Conservation (phyloP, 2,329 filamentous ascomycete genomes). For the Didymella arachidicola region DNA sequence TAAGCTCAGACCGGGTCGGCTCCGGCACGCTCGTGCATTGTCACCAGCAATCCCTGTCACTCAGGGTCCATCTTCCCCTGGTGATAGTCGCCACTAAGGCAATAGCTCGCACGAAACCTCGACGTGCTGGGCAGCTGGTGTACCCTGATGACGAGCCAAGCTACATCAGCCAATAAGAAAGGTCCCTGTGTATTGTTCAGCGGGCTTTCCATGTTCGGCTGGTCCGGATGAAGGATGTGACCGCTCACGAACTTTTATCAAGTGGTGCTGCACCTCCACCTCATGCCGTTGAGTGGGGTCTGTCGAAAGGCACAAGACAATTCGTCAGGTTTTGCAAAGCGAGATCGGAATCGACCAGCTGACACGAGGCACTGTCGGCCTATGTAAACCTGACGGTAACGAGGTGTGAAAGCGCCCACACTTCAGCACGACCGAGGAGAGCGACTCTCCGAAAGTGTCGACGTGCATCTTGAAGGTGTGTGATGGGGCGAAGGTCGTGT, state of each 20-base stretch:
- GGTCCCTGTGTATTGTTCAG: neutral
- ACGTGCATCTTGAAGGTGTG: neutral
- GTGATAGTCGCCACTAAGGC: conserved; percentile 23
- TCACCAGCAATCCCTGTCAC: conserved; percentile 14
- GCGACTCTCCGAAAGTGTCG: neutral
- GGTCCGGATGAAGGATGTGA: conserved; percentile 10
- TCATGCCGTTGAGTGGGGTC: conserved; percentile 13
- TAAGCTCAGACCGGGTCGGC: conserved; percentile 2
- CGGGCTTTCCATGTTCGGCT: neutral
- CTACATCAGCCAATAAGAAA: neutral
- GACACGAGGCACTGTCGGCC: conserved; percentile 13
- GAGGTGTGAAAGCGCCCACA: neutral
- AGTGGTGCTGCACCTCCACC: conserved; percentile 4
- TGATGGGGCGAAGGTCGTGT: neutral
- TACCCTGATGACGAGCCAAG: neutral
- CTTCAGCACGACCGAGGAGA: neutral
- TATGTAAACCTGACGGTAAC: neutral
- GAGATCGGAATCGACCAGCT: conserved; percentile 22
- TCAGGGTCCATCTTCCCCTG: conserved; percentile 17
- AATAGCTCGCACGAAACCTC: conserved; percentile 14
- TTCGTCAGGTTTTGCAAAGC: conserved; percentile 3
- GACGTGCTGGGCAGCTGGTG: neutral
- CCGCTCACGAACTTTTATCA: neutral
- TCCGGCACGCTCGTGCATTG: conserved; percentile 7
- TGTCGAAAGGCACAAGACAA: neutral